phyloP scores from a whole-genome alignment of 129 eudicot genomes.

The Pittosporum tobira region DNA sequence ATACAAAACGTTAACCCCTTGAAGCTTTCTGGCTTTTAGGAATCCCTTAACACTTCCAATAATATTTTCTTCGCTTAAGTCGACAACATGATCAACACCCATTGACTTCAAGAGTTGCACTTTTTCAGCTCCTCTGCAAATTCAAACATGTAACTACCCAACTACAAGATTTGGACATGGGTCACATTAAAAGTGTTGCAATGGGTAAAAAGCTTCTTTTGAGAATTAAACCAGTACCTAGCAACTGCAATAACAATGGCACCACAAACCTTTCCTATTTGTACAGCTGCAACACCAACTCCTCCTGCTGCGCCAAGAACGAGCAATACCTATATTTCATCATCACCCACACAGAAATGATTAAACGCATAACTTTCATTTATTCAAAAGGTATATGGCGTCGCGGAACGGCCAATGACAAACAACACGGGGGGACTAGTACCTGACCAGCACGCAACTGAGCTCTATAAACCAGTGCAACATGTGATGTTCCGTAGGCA shows the following conservation, averaged over 20 bases:
- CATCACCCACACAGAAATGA: background rate
- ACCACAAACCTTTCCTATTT: constrained; percentile 87
- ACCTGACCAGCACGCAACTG: constrained; percentile 78
- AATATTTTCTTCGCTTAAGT: constrained; percentile 51
- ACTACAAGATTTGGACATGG: background rate
- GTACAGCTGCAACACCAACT: constrained; percentile 96
- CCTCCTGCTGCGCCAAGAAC: constrained; percentile 99
- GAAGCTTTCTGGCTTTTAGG: constrained; percentile 63
- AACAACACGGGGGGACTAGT: background rate
- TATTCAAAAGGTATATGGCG: background rate
- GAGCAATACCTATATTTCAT: constrained; percentile 57
- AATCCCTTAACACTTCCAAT: constrained; percentile 72
- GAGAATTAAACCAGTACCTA: constrained; percentile 33
- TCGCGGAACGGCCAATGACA: background rate
- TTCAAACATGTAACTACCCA: background rate
- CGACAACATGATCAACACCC: constrained; percentile 94
- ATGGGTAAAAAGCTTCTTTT: background rate
- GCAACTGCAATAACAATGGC: constrained; percentile 88
- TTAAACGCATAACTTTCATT: background rate
- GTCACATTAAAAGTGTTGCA: background rate
- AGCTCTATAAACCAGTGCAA: constrained; percentile 86
- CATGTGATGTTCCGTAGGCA: constrained; percentile 93
- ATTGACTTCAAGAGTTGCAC: constrained; percentile 59
- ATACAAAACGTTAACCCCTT: constrained; percentile 88
- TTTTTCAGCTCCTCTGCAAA: constrained; percentile 65